phyloP scores from a whole-genome alignment of 164 flowering plant species.

The grape (Vitis vinifera) region DNA sequence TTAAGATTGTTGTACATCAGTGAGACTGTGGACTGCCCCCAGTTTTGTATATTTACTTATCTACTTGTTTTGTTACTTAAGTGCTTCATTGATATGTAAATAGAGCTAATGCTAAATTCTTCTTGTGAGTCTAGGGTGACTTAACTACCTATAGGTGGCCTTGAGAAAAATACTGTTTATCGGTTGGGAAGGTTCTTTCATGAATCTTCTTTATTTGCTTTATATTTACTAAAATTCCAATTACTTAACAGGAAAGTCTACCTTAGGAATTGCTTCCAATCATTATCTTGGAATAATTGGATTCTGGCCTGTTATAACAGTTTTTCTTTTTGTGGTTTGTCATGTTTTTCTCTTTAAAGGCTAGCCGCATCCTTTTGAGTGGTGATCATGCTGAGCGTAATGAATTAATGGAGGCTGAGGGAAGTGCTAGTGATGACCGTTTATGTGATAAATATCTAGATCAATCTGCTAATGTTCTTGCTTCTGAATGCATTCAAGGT shows the following conservation, averaged over 20 bases:
- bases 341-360: conserved; percentile 36
- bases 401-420: conserved; percentile 50
- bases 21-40: too few species aligned
- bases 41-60: too few species aligned
- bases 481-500: conserved; percentile 52
- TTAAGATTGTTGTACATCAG: too few species aligned
- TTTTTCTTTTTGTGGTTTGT: neutral
- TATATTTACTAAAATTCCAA: neutral
- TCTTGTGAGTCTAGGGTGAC: too few species aligned
- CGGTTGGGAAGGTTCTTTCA: neutral
- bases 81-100: too few species aligned
- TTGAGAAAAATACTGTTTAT: neutral
- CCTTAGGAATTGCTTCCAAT: neutral
- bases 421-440: conserved; percentile 31
- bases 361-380: conserved; percentile 44
- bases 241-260: neutral
- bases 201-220: neutral
- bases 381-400: conserved; percentile 49
- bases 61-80: too few species aligned
- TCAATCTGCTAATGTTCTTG: conserved; percentile 44
- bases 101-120: too few species aligned
- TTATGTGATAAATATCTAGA: conserved; percentile 52
- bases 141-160: too few species aligned
- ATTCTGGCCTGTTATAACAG: neutral
- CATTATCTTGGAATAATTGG: neutral